Percentiles rank a stretch among this genome's conserved stretches.
These are phyloP conservation scores for Boehmeria nivea DNA, from an alignment of 306 rosid genomes.

Conservation along the genomic window DNA sequence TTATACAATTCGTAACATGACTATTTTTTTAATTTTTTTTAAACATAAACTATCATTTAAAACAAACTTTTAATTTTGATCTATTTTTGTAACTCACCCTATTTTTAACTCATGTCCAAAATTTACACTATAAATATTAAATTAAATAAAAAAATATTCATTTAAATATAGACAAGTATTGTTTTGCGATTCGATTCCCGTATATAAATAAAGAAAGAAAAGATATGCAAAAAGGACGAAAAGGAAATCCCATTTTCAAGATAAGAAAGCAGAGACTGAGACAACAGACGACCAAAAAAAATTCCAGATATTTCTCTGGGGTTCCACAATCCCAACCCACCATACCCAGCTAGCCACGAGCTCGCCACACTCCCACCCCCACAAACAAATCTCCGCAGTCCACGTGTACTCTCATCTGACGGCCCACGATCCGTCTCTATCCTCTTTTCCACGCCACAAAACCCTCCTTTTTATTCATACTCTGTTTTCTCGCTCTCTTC, in stretches of 20 bases:
- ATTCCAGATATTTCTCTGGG: conserved; percentile 30
- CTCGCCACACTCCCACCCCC: conserved; percentile 57
- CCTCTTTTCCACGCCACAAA: conserved; percentile 7
- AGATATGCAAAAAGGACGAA: background rate
- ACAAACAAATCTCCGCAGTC: conserved; percentile 25
- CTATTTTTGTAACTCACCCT: too few species aligned
- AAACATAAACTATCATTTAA: too few species aligned
- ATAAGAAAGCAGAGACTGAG: background rate
- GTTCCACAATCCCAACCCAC: conserved; percentile 3
- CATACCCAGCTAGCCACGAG: conserved; percentile 40
- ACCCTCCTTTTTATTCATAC: background rate
- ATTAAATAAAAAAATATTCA: too few species aligned
- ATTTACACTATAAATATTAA: too few species aligned
- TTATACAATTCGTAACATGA: too few species aligned
- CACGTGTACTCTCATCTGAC: conserved; percentile 34
- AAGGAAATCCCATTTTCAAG: background rate
- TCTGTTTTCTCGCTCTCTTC: background rate
- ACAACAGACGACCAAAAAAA: conserved; percentile 13
- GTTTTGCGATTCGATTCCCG: too few species aligned
- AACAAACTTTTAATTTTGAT: too few species aligned
- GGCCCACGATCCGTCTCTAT: conserved; percentile 16
- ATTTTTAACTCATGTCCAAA: too few species aligned
- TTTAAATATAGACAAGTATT: too few species aligned
- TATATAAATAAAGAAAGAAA: too few species aligned
- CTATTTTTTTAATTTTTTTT: too few species aligned